These are phyloP conservation scores for Picea sitchensis DNA, from an alignment of 75 land plant species.

Conservation along the genomic window DNA sequence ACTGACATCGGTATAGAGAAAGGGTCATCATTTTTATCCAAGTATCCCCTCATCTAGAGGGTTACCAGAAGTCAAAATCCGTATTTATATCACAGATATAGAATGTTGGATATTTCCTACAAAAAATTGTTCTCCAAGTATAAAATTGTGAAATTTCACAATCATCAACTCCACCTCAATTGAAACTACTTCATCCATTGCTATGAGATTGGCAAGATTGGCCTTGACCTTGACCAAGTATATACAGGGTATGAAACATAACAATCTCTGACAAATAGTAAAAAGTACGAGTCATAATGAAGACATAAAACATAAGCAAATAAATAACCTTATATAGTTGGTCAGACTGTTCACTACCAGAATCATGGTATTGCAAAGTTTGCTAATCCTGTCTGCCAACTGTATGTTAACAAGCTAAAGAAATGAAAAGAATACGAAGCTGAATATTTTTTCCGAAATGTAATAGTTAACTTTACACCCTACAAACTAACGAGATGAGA, in stretches of 20 bases:
- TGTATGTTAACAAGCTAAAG: neutral
- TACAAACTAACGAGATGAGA: neutral
- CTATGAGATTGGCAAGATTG: neutral
- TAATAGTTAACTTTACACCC: neutral
- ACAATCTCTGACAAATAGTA: neutral
- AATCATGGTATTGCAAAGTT: too few species aligned
- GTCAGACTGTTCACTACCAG: neutral
- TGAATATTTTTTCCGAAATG: neutral
- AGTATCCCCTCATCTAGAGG: neutral
- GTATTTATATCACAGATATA: neutral
- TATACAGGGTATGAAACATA: neutral
- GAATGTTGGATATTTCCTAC: neutral
- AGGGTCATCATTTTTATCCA: too few species aligned
- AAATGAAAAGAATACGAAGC: neutral
- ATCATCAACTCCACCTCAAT: slow-evolving; percentile 5
- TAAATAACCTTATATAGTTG: neutral
- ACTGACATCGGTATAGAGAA: too few species aligned
- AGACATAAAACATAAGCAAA: neutral
- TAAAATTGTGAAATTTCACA: neutral
- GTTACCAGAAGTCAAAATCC: neutral
- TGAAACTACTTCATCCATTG: neutral
- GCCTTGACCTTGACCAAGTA: neutral
- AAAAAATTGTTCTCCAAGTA: neutral
- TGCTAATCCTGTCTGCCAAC: too few species aligned
- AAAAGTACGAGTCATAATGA: neutral